Conservation (phyloP, 2,329 filamentous ascomycete species). For the Colletotrichum agaves region DNA sequence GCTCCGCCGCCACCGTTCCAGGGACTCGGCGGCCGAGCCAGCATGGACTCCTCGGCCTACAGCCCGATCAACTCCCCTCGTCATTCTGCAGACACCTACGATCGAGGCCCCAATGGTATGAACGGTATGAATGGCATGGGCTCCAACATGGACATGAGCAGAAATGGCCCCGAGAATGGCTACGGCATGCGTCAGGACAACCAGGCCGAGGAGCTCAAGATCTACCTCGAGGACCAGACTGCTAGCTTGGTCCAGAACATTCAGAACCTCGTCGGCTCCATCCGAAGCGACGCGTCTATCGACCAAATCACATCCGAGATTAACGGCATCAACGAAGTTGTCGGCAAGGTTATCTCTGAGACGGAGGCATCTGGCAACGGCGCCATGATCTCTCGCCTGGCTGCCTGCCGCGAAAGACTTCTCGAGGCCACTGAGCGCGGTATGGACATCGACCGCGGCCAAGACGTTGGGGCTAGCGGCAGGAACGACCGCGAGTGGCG, state of each 20-base stretch:
- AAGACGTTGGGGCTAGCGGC: slow-evolving; percentile 64
- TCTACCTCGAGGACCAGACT: slow-evolving; percentile 86
- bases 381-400: slow-evolving; percentile 66
- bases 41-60: slow-evolving; percentile 78
- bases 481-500: slow-evolving; percentile 67
- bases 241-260: slow-evolving; percentile 82
- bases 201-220: slow-evolving; percentile 65
- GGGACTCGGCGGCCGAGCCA: slow-evolving; percentile 66
- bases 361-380: slow-evolving; percentile 68
- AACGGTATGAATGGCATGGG: slow-evolving; percentile 49
- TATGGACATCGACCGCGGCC: slow-evolving; percentile 69
- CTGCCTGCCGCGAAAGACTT: slow-evolving; percentile 72
- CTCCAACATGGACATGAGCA: slow-evolving; percentile 49
- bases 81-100: slow-evolving; percentile 61
- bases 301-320: slow-evolving; percentile 77
- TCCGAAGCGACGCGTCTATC: slow-evolving; percentile 72
- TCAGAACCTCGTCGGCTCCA: slow-evolving; percentile 80
- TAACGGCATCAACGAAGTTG: slow-evolving; percentile 74
- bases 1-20: slow-evolving; percentile 66
- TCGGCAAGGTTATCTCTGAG: slow-evolving; percentile 75
- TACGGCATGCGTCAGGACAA: slow-evolving; percentile 52
- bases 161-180: slow-evolving; percentile 51
- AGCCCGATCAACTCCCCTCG: slow-evolving; percentile 78
- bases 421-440: slow-evolving; percentile 72
- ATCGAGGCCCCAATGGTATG: slow-evolving; percentile 47